These are phyloP conservation scores for Fusarium sp. DNA, from an alignment of 2,329 filamentous ascomycete species.

Conservation along the genomic window DNA sequence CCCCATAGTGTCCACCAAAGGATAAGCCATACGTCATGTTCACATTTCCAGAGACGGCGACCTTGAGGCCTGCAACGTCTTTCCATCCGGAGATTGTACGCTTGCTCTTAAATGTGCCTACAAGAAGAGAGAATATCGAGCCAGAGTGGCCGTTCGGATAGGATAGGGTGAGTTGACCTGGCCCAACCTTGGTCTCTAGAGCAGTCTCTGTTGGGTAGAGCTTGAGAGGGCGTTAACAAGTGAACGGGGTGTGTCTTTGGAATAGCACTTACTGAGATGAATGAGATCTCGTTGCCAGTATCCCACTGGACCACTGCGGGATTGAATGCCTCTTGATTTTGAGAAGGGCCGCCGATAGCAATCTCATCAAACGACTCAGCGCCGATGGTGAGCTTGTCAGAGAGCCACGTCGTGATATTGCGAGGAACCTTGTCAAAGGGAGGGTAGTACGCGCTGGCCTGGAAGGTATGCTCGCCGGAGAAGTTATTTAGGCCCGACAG, in stretches of 20 bases:
- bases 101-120: constrained; percentile 59
- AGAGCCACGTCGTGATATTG: constrained; percentile 71
- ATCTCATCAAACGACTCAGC: constrained; percentile 68
- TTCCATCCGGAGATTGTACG: constrained; percentile 58
- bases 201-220: constrained; percentile 51
- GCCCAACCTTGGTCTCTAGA: constrained; percentile 18
- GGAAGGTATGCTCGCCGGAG: constrained; percentile 64
- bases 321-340: constrained; percentile 65
- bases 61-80: constrained; percentile 60
- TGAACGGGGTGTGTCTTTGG: constrained; percentile 52
- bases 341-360: constrained; percentile 65
- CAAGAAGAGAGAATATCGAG: constrained; percentile 63
- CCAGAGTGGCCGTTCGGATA: constrained; percentile 64
- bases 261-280: constrained; percentile 39
- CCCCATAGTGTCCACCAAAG: constrained; percentile 57
- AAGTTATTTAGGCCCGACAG: constrained; percentile 58
- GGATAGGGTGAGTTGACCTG: constrained; percentile 56
- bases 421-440: constrained; percentile 67
- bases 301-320: constrained; percentile 72
- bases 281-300: constrained; percentile 51
- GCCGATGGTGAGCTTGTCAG: constrained; percentile 68
- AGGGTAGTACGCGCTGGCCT: constrained; percentile 65
- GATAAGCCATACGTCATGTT: constrained; percentile 53
- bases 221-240: constrained; percentile 47
- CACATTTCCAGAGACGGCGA: constrained; percentile 59